Evolutionary conservation across 768 basidiomycete genomes (phyloP).

Genomic region (Auricularia sp.): DNA sequence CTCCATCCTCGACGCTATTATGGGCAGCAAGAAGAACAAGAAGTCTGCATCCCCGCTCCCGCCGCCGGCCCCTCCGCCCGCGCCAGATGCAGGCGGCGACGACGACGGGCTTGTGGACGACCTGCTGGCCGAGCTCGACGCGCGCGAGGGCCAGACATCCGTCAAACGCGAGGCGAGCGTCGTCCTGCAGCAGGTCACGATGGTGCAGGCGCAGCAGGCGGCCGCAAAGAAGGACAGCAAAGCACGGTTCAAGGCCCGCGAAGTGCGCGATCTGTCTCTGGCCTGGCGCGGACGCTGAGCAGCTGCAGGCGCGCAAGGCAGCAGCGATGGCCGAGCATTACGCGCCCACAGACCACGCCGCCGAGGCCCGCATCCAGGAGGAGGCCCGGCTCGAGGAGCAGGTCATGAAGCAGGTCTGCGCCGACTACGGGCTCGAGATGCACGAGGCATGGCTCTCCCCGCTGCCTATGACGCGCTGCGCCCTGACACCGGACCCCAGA

Average conservation of each 20-base stretch:
- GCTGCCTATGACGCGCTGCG: too few species aligned
- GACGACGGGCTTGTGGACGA: constrained; percentile 64
- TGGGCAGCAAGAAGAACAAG: constrained; percentile 42
- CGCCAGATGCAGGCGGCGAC: constrained; percentile 21
- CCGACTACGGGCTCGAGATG: constrained; percentile 53
- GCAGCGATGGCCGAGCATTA: constrained; percentile 49
- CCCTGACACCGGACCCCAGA: constrained; percentile 32
- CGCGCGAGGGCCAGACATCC: constrained; percentile 33
- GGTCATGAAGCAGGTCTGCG: constrained; percentile 54
- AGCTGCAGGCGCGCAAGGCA: constrained; percentile 57
- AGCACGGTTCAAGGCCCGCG: constrained; percentile 57
- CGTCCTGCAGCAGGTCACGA: constrained; percentile 33
- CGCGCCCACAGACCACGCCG: constrained; percentile 44
- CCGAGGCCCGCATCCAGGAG: constrained; percentile 47
- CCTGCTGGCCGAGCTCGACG: constrained; percentile 68
- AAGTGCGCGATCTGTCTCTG: constrained; percentile 34
- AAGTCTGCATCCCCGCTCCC: constrained; percentile 28
- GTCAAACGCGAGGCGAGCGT: constrained; percentile 40
- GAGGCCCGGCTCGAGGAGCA: constrained; percentile 62
- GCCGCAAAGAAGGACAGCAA: constrained; percentile 47
- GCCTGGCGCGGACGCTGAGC: neutral
- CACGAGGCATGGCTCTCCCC: constrained; percentile 39
- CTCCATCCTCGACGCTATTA: neutral
- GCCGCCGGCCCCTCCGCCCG: constrained; percentile 14
- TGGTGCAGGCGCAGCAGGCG: constrained; percentile 28